Conservation (phyloP, 305 asterid species). For the Rubia peregrina region DNA sequence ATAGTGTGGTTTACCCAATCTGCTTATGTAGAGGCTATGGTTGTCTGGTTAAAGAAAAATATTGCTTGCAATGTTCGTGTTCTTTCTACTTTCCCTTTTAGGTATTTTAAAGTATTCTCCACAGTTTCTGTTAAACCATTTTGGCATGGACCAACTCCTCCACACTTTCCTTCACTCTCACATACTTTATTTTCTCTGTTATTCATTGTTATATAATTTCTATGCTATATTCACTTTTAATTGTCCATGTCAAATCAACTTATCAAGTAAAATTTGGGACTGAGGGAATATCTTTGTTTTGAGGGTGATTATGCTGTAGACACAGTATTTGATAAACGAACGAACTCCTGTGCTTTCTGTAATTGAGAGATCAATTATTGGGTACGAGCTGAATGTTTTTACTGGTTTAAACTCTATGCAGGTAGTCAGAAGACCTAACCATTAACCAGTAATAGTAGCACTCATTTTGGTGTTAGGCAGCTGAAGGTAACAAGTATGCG, state of each 20-base stretch:
- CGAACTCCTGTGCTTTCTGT: not conserved
- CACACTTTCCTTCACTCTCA: not conserved
- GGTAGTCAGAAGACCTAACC: slow-evolving; percentile 10
- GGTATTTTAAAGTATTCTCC: too few relatives aligned
- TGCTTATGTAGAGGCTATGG: not conserved
- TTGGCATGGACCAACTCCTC: too few relatives aligned
- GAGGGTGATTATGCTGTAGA: not conserved
- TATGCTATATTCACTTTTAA: not conserved
- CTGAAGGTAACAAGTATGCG: not conserved
- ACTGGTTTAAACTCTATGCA: slow-evolving; percentile 11
- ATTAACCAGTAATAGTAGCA: not conserved
- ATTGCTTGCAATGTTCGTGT: too few relatives aligned
- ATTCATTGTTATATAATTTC: not conserved
- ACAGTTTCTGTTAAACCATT: too few relatives aligned
- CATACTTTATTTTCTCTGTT: not conserved
- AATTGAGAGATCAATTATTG: not conserved
- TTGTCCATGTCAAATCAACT: not conserved
- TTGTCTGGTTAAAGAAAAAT: not conserved
- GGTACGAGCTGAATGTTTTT: not conserved
- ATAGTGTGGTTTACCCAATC: too few relatives aligned
- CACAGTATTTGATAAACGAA: not conserved
- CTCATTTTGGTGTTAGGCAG: not conserved
- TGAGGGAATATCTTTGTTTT: not conserved
- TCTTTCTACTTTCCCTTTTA: too few relatives aligned
- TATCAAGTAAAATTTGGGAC: not conserved